phyloP scores from a whole-genome alignment of 2,329 filamentous ascomycete genomes.

The Colletotrichum sp. region DNA sequence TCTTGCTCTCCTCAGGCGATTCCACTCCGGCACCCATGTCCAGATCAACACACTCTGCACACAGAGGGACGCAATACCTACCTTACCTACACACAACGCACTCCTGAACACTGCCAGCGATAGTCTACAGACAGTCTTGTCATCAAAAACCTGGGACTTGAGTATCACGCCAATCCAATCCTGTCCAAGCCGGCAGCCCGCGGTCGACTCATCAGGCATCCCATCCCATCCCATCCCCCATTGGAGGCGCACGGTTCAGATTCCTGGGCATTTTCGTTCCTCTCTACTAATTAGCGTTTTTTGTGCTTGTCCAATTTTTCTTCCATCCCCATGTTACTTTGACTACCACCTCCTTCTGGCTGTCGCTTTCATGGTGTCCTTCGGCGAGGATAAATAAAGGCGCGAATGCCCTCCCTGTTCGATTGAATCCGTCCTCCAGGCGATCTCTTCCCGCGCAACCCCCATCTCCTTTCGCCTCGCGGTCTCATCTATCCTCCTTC shows the following conservation, averaged over 20 bases:
- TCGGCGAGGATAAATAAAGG: constrained; percentile 10
- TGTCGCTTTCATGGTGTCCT: background rate
- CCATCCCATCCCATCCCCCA: background rate
- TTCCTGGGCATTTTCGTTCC: background rate
- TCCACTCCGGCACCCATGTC: background rate
- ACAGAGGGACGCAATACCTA: background rate
- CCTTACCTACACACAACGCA: background rate
- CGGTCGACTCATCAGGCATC: background rate
- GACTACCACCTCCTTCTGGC: background rate
- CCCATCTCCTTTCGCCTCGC: background rate
- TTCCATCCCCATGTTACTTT: background rate
- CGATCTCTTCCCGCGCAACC: background rate
- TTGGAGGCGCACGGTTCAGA: constrained; percentile 5
- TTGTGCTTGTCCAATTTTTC: background rate
- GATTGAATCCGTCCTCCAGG: background rate
- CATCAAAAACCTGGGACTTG: background rate
- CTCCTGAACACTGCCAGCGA: background rate
- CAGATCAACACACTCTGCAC: background rate
- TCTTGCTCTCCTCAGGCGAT: background rate
- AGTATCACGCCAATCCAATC: constrained; percentile 6
- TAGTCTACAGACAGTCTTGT: background rate
- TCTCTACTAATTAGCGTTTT: background rate
- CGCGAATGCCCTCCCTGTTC: constrained; percentile 12
- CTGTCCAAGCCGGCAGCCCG: background rate
- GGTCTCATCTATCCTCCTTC: background rate